Evolutionary conservation across 495 filamentous ascomycete genomes (phyloP).

Genomic region (Cladorrhinum samala): DNA sequence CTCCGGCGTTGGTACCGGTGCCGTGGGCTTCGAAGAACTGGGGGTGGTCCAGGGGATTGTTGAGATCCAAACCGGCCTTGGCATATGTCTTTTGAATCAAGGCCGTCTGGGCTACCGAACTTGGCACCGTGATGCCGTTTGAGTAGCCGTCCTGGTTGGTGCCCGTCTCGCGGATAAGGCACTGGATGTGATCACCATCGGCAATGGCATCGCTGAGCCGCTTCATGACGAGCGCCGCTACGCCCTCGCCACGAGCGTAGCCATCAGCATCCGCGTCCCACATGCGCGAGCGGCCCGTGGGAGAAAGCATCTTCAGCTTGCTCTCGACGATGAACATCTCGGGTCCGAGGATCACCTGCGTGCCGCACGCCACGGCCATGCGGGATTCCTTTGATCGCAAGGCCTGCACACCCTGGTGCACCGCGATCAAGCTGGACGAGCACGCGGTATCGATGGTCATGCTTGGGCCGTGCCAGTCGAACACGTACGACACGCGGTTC

Average conservation of each 20-base stretch:
- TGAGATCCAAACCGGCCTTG: slow-evolving; percentile 37
- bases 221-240: slow-evolving; percentile 51
- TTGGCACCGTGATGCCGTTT: slow-evolving; percentile 48
- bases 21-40: slow-evolving; percentile 43
- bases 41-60: slow-evolving; percentile 20
- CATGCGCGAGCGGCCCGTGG: slow-evolving; percentile 41
- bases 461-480: slow-evolving; percentile 39
- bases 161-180: slow-evolving; percentile 49
- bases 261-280: slow-evolving; percentile 57
- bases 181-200: slow-evolving; percentile 50
- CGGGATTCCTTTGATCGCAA: slow-evolving; percentile 32
- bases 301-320: slow-evolving; percentile 30
- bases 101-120: slow-evolving; percentile 40
- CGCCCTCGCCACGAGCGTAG: slow-evolving; percentile 56
- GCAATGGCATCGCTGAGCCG: slow-evolving; percentile 39
- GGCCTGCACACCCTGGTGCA: slow-evolving; percentile 47
- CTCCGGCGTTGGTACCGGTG: slow-evolving; percentile 13
- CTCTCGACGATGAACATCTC: slow-evolving; percentile 26
- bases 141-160: slow-evolving; percentile 51
- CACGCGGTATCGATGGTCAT: slow-evolving; percentile 48
- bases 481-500: slow-evolving; percentile 47
- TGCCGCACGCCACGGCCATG: slow-evolving; percentile 44
- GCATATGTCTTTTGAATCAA: slow-evolving; percentile 44
- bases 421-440: slow-evolving; percentile 44
- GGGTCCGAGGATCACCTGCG: slow-evolving; percentile 45